Evolutionary conservation across 1,139 yeast species (phyloP).

Genomic region (Nematodospora anomalae): DNA sequence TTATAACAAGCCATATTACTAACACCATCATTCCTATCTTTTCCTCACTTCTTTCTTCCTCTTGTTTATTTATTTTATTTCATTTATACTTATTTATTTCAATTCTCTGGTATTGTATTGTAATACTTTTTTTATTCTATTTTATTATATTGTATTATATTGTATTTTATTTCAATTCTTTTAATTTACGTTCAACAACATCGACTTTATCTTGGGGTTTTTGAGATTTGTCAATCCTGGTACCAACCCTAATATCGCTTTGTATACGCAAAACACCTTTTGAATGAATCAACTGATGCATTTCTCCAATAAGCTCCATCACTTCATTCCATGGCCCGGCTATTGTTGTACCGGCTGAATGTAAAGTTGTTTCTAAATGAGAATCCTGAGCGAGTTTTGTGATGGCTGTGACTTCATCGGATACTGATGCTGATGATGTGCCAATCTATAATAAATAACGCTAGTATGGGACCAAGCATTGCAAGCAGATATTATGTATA

Average conservation of each 20-base stretch:
- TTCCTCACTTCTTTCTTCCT: background rate
- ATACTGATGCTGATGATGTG: constrained; percentile 72
- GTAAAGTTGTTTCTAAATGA: constrained; percentile 65
- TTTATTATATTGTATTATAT: background rate
- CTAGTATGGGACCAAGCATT: constrained; percentile 4
- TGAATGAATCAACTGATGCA: constrained; percentile 70
- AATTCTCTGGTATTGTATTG: background rate
- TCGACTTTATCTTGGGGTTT: constrained; percentile 66
- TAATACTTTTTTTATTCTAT: background rate
- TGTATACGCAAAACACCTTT: constrained; percentile 75
- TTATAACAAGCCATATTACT: constrained; percentile 4
- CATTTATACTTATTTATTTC: background rate
- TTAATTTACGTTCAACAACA: constrained; percentile 54
- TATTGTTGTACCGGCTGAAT: constrained; percentile 89
- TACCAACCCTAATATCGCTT: constrained; percentile 82
- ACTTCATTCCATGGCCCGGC: constrained; percentile 94
- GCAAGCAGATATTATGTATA: too few species aligned
- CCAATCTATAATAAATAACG: constrained; percentile 52
- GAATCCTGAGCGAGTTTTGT: constrained; percentile 63
- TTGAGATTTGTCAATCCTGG: constrained; percentile 69
- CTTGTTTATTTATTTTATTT: constrained; percentile 1
- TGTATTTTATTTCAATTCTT: constrained; percentile 2
- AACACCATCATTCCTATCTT: too few species aligned
- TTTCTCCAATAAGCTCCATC: constrained; percentile 72
- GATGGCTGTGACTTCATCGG: constrained; percentile 72